Conservation (phyloP, 768 basidiomycete species). For the Agaricus blazei region DNA sequence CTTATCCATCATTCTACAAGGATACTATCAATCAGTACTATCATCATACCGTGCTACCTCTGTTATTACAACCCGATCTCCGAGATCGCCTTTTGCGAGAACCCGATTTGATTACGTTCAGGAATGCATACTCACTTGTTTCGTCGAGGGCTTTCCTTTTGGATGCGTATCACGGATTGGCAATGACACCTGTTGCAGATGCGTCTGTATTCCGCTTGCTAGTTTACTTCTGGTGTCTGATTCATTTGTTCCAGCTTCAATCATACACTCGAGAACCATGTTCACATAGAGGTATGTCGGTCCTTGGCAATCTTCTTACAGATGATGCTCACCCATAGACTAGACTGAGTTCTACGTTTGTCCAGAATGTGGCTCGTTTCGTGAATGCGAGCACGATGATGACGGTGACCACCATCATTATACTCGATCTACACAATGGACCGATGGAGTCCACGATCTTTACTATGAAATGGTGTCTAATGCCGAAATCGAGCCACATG, state of each 20-base stretch:
- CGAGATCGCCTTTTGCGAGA: constrained; percentile 6
- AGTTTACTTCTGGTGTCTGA: not conserved
- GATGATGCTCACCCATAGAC: constrained; percentile 10
- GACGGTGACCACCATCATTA: constrained; percentile 19
- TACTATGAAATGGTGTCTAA: constrained; percentile 69
- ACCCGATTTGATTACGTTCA: constrained; percentile 37
- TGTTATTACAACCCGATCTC: constrained; percentile 19
- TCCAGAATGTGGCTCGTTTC: constrained; percentile 60
- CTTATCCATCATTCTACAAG: constrained; percentile 16
- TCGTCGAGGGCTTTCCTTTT: constrained; percentile 81
- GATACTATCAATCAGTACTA: constrained; percentile 33
- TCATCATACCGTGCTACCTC: constrained; percentile 25
- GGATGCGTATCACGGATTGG: constrained; percentile 74
- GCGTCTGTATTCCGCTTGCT: constrained; percentile 41
- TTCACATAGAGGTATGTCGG: constrained; percentile 63
- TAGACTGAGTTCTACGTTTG: constrained; percentile 77
- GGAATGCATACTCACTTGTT: constrained; percentile 57
- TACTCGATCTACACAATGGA: not conserved
- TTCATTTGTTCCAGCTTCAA: constrained; percentile 53
- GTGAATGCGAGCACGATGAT: constrained; percentile 61
- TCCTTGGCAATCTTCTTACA: not conserved
- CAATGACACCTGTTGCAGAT: constrained; percentile 85
- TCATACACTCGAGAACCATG: constrained; percentile 60
- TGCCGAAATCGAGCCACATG: constrained; percentile 37
- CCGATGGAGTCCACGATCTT: constrained; percentile 23